Evolutionary conservation across 2,329 filamentous ascomycete genomes (phyloP).

Genomic region (Paracoccidioides lutzii): DNA sequence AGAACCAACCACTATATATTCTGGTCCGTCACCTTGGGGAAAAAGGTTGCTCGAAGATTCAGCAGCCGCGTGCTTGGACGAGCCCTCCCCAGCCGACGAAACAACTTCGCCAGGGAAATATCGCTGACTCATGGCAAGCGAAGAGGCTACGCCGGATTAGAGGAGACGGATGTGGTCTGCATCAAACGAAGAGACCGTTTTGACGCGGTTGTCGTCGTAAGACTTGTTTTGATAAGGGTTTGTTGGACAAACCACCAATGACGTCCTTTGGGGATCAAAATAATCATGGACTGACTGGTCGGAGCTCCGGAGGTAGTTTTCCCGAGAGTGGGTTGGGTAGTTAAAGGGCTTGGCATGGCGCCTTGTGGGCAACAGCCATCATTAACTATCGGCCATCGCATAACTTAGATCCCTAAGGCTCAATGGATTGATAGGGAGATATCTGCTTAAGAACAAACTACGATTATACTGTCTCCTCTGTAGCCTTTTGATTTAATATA

Average conservation of each 20-base stretch:
- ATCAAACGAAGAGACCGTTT: not conserved
- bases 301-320: not conserved
- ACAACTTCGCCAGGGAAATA: conserved; percentile 25
- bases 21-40: conserved; percentile 31
- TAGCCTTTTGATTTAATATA: too few species aligned
- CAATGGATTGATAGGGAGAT: too few species aligned
- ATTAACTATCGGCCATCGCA: too few species aligned
- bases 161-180: not conserved
- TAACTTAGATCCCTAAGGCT: too few species aligned
- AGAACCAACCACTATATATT: conserved; percentile 79
- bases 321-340: not conserved
- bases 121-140: conserved; percentile 31
- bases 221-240: not conserved
- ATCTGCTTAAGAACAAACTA: not conserved
- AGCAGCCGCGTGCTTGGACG: conserved; percentile 20
- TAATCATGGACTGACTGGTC: not conserved
- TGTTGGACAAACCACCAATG: not conserved
- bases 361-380: not conserved
- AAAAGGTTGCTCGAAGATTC: conserved; percentile 13
- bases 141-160: conserved; percentile 1
- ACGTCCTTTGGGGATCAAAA: not conserved
- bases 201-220: not conserved
- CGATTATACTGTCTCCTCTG: not conserved
- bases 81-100: conserved; percentile 25
- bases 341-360: not conserved